These are phyloP conservation scores for Periconia macrospinosa DNA, from an alignment of 2,329 filamentous ascomycete species.

Conservation along the genomic window DNA sequence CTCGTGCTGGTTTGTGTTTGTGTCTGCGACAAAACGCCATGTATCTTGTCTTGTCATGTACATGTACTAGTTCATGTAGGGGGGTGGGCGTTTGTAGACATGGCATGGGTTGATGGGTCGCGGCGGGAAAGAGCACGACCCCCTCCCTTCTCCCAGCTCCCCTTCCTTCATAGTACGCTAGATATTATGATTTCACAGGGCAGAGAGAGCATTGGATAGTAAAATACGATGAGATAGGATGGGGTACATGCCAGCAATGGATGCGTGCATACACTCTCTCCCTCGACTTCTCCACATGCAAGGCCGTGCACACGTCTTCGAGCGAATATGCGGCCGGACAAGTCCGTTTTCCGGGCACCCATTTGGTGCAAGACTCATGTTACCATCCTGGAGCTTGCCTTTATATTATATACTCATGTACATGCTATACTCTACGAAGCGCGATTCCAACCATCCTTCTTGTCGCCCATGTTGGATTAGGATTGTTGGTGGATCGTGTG, in stretches of 20 bases:
- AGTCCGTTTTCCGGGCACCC: constrained; percentile 36
- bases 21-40: constrained; percentile 24
- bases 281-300: constrained; percentile 4
- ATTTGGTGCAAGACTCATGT: constrained; percentile 20
- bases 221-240: no score
- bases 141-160: neutral
- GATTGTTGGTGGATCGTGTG: neutral
- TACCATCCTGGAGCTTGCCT: constrained; percentile 17
- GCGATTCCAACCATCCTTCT: neutral
- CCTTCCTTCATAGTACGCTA: neutral
- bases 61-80: constrained; percentile 9
- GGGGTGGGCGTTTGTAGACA: constrained; percentile 7
- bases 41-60: constrained; percentile 7
- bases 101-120: neutral
- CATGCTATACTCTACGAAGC: neutral
- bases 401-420: neutral
- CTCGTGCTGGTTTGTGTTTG: constrained; percentile 22
- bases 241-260: neutral
- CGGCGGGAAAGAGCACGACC: neutral
- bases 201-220: no score
- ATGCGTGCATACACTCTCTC: neutral
- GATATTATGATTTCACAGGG: no score
- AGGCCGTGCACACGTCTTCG: constrained; percentile 25
- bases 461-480: neutral
- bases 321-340: constrained; percentile 23